Conservation (phyloP, 2,329 filamentous ascomycete species). For the Lecanicillium sp. region DNA sequence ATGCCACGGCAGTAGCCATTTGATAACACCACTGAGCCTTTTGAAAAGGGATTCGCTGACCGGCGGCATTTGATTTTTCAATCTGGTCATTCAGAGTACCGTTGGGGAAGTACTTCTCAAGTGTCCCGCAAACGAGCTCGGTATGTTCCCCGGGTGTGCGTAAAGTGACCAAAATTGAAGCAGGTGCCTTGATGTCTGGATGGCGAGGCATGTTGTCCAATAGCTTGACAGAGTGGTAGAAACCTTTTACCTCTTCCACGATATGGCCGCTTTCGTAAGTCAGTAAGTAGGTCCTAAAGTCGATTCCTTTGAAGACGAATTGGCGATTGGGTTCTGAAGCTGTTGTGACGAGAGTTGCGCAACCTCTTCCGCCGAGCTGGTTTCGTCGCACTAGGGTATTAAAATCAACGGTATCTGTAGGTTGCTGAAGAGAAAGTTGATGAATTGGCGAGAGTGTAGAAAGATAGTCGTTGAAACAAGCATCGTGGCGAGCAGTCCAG, state of each 20-base stretch:
- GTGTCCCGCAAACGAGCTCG: conserved; percentile 8
- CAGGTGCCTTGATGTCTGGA: conserved; percentile 13
- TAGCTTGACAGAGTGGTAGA: conserved; percentile 10
- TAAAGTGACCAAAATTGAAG: conserved; percentile 9
- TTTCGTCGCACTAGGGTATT: not conserved
- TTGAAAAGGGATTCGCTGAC: conserved; percentile 9
- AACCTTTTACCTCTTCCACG: not conserved
- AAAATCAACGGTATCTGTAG: not conserved
- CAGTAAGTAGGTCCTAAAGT: conserved; percentile 6
- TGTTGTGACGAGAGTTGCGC: not conserved
- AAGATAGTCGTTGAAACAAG: not conserved
- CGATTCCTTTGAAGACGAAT: conserved; percentile 13
- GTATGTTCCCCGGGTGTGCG: not conserved
- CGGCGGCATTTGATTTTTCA: conserved; percentile 8
- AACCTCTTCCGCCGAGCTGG: not conserved
- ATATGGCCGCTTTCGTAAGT: not conserved
- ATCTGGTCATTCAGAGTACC: conserved; percentile 12
- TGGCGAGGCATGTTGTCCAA: conserved; percentile 13
- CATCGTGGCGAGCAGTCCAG: not conserved
- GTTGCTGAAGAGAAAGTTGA: not conserved
- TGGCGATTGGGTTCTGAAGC: not conserved
- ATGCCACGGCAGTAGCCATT: conserved; percentile 14
- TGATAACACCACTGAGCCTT: conserved; percentile 17
- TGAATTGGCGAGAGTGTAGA: not conserved
- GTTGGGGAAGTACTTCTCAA: conserved; percentile 10